Conservation (phyloP, 768 basidiomycete genomes). For the Cubamyces sp. region DNA sequence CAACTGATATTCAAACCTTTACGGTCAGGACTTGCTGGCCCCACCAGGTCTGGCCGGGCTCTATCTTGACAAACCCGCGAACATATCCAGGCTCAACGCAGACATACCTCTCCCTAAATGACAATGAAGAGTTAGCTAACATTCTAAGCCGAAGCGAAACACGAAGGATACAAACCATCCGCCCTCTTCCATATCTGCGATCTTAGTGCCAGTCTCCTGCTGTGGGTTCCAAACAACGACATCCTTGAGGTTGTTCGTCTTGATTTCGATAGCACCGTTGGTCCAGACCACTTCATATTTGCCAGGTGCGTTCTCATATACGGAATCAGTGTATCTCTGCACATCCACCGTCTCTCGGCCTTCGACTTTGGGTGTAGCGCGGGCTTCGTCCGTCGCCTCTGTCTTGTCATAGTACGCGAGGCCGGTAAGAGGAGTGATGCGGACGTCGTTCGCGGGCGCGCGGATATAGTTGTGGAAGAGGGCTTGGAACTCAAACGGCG, state of each 20-base stretch:
- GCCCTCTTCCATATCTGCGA: constrained; percentile 86
- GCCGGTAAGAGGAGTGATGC: constrained; percentile 66
- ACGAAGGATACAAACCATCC: constrained; percentile 66
- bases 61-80: constrained; percentile 66
- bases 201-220: constrained; percentile 63
- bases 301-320: constrained; percentile 68
- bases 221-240: constrained; percentile 97
- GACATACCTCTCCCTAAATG: constrained; percentile 73
- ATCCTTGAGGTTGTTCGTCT: constrained; percentile 63
- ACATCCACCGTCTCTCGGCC: constrained; percentile 69
- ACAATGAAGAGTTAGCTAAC: background rate
- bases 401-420: constrained; percentile 83
- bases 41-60: constrained; percentile 70
- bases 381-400: constrained; percentile 55
- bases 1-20: constrained; percentile 16
- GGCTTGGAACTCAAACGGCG: constrained; percentile 83
- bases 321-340: constrained; percentile 66
- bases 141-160: background rate
- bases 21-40: constrained; percentile 71
- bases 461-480: constrained; percentile 91
- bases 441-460: constrained; percentile 60
- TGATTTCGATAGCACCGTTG: constrained; percentile 57
- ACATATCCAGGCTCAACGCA: constrained; percentile 94
- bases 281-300: constrained; percentile 65
- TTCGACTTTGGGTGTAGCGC: constrained; percentile 57